phyloP scores from a whole-genome alignment of 2,329 filamentous ascomycete species.

The Lasiodiplodia theobromae region DNA sequence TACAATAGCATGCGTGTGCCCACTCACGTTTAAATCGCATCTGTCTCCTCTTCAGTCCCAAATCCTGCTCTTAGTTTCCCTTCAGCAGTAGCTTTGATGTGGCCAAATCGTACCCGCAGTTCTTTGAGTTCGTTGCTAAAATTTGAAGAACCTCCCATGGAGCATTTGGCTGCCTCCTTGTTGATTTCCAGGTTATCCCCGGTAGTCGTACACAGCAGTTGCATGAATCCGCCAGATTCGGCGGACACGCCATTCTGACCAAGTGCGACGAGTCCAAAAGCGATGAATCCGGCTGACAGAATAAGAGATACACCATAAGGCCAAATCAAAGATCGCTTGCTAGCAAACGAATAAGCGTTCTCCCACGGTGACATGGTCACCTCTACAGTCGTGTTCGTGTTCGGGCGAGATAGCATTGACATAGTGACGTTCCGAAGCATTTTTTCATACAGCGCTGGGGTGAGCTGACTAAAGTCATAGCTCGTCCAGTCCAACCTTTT shows the following conservation, averaged over 20 bases:
- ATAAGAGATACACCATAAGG: background rate
- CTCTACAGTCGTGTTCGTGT: background rate
- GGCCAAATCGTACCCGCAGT: too few species aligned
- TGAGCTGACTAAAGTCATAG: too few species aligned
- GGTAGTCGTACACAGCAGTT: background rate
- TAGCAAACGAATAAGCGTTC: background rate
- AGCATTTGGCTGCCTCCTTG: background rate
- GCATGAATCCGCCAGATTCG: background rate
- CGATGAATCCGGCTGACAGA: background rate
- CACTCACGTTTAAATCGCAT: too few species aligned
- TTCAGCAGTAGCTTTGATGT: too few species aligned
- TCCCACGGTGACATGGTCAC: background rate
- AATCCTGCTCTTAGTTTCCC: too few species aligned
- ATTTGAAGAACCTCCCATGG: background rate
- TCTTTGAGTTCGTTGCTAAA: background rate
- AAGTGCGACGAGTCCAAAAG: background rate
- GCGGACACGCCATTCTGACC: background rate
- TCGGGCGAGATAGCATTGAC: too few species aligned
- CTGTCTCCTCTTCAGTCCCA: too few species aligned
- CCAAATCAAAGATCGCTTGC: background rate
- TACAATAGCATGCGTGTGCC: too few species aligned
- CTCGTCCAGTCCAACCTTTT: too few species aligned
- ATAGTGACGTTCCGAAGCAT: too few species aligned
- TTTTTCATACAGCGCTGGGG: too few species aligned
- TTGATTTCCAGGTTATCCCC: background rate